phyloP scores from a whole-genome alignment of 257 asterid species.

The Solanum lycopersicoides region DNA sequence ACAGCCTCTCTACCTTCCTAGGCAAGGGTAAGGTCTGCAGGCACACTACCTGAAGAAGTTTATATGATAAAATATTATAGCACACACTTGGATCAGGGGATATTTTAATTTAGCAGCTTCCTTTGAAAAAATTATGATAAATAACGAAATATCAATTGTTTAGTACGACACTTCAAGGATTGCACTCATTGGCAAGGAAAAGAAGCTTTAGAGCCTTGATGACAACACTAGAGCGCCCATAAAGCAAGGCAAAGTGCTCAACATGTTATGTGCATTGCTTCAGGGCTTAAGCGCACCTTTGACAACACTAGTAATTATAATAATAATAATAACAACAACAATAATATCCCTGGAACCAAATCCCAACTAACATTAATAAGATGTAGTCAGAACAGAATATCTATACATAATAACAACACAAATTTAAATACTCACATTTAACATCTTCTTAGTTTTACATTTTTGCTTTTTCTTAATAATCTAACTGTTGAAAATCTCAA shows the following conservation, averaged over 20 bases:
- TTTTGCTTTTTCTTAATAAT: background rate
- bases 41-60: background rate
- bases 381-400: background rate
- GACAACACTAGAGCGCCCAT: background rate
- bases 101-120: background rate
- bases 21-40: background rate
- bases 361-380: background rate
- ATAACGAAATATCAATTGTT: background rate
- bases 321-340: too few relatives aligned
- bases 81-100: background rate
- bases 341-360: background rate
- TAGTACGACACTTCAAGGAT: background rate
- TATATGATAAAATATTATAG: too few relatives aligned
- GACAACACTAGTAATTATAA: background rate
- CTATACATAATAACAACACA: background rate
- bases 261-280: background rate
- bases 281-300: background rate
- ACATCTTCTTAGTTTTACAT: background rate
- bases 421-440: background rate
- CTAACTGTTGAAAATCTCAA: background rate
- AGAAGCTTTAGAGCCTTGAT: background rate
- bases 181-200: background rate
- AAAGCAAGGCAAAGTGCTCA: background rate
- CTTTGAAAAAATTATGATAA: background rate
- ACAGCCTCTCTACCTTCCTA: background rate